Conservation (phyloP, 768 basidiomycete genomes). For the Infundibulicybe gibba region DNA sequence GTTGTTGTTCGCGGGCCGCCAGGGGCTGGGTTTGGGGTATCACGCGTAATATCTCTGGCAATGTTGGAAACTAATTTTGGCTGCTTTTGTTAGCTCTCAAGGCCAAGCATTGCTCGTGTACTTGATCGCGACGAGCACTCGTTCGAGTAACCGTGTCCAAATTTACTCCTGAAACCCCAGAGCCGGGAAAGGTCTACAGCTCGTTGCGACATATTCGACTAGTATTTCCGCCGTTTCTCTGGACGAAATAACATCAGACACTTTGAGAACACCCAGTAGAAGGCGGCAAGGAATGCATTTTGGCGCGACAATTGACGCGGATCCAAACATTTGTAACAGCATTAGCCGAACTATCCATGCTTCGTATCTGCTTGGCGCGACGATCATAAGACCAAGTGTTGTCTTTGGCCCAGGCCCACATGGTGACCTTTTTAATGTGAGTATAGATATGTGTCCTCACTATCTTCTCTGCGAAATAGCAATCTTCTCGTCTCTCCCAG, state of each 20-base stretch:
- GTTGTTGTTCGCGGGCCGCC: no score
- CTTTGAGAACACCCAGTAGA: slow-evolving; percentile 61
- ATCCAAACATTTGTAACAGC: slow-evolving; percentile 54
- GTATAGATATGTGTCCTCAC: slow-evolving; percentile 12
- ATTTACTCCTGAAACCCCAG: slow-evolving; percentile 61
- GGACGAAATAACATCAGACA: no score
- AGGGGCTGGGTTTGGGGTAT: slow-evolving; percentile 65
- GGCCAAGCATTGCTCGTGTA: slow-evolving; percentile 57
- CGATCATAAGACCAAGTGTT: slow-evolving; percentile 67
- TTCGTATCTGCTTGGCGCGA: slow-evolving; percentile 46
- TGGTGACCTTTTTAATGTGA: slow-evolving; percentile 71
- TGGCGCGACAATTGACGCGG: slow-evolving; percentile 77
- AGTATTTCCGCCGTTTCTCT: slow-evolving; percentile 34
- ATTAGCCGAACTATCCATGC: slow-evolving; percentile 53
- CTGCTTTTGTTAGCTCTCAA: slow-evolving; percentile 22
- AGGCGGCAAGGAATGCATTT: slow-evolving; percentile 69
- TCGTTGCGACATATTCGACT: slow-evolving; percentile 24
- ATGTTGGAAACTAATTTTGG: not conserved
- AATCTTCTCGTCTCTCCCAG: slow-evolving; percentile 57
- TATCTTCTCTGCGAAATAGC: slow-evolving; percentile 27
- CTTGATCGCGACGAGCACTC: slow-evolving; percentile 31
- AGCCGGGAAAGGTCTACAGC: slow-evolving; percentile 30
- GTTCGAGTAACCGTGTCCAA: slow-evolving; percentile 41
- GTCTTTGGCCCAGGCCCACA: slow-evolving; percentile 61
- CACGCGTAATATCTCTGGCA: no score